Evolutionary conservation across 202 grass and related monocot genomes (phyloP).

Genomic region (Panicum hallii): DNA sequence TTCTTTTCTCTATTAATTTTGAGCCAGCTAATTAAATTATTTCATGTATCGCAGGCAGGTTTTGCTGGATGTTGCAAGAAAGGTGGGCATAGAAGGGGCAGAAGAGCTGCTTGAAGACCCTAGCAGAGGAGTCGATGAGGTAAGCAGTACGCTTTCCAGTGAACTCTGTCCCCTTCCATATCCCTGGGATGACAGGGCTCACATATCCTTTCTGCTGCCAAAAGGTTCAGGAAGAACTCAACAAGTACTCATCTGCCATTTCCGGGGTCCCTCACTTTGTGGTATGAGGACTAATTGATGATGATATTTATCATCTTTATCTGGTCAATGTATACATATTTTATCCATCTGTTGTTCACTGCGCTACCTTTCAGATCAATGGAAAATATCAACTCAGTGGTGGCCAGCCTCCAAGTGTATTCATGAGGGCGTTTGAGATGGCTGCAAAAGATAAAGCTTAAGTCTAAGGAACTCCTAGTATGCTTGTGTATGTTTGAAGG

Average conservation of each 20-base stretch:
- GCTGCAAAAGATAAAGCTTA: constrained; percentile 50
- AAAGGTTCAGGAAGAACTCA: constrained; percentile 88
- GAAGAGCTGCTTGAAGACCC: constrained; percentile 81
- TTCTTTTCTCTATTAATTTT: constrained; percentile 27
- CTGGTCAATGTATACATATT: not conserved
- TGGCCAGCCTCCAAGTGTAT: constrained; percentile 82
- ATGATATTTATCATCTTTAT: constrained; percentile 40
- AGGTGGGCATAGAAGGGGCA: constrained; percentile 86
- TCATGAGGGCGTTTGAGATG: constrained; percentile 65
- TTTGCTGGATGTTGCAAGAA: constrained; percentile 84
- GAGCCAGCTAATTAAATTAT: constrained; percentile 33
- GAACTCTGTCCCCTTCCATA: not conserved
- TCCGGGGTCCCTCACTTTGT: constrained; percentile 84
- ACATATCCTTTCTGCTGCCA: constrained; percentile 47
- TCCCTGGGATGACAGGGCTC: constrained; percentile 12
- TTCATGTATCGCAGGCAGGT: constrained; percentile 65
- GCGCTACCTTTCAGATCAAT: constrained; percentile 63
- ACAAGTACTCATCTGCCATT: constrained; percentile 83
- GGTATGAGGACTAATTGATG: constrained; percentile 50
- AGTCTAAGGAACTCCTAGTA: constrained; percentile 13
- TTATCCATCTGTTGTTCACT: constrained; percentile 2
- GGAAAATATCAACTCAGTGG: constrained; percentile 79
- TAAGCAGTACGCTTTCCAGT: constrained; percentile 26
- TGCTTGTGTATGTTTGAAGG: not conserved
- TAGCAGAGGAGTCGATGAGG: constrained; percentile 72